A percentile compares a stretch with the other conserved stretches of the same genome.
Conservation (phyloP, 352 stramenopile species). For the Phytophthora foliorum region DNA sequence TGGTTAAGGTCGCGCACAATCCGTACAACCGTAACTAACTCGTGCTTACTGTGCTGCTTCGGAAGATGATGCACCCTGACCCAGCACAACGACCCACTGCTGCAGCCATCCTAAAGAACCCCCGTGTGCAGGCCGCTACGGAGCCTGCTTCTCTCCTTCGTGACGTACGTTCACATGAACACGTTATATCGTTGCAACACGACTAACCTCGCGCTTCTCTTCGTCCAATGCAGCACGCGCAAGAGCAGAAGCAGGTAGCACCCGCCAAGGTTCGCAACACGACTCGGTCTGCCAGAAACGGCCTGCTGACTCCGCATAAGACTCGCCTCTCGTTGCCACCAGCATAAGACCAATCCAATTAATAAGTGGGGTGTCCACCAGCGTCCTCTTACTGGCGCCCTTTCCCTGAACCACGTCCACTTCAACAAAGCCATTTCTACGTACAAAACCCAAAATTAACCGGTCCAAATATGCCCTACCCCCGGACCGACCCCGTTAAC, state of each 20-base stretch:
- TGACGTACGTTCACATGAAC: conserved; percentile 30
- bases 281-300: conserved; percentile 34
- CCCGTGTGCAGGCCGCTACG: conserved; percentile 25
- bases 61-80: conserved; percentile 75
- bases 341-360: not conserved
- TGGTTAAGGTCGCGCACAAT: too few species aligned
- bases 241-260: conserved; percentile 39
- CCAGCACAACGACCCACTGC: conserved; percentile 54
- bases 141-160: conserved; percentile 31
- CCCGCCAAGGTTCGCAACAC: conserved; percentile 36
- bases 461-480: conserved; percentile 16
- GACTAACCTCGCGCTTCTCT: not conserved
- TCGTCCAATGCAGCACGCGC: conserved; percentile 27
- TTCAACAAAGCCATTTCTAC: not conserved
- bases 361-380: conserved; percentile 2
- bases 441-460: conserved; percentile 3
- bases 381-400: too few species aligned
- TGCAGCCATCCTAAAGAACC: conserved; percentile 42
- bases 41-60: conserved; percentile 1
- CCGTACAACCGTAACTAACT: conserved; percentile 6
- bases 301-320: conserved; percentile 42
- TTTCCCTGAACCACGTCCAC: too few species aligned
- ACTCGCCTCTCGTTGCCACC: conserved; percentile 12
- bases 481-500: conserved; percentile 31
- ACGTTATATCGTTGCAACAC: too few species aligned